Percentiles rank a stretch among this genome's conserved stretches.
phyloP scores from a whole-genome alignment of 371 early-diverging fungal species.

The Apophysomyces trapeziformis region DNA sequence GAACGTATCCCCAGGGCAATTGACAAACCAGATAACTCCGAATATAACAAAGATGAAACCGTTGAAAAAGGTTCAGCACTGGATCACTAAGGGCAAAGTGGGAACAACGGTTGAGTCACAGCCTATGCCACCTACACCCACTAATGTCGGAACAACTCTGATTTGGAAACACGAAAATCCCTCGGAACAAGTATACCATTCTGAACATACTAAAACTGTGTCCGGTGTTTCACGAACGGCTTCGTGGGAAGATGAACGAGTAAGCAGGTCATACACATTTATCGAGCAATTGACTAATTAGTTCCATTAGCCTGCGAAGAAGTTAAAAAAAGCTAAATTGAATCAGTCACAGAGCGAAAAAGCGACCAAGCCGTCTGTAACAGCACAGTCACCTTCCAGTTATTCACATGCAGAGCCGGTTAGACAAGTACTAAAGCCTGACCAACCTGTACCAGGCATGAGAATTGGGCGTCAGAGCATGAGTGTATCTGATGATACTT shows the following conservation, averaged over 20 bases:
- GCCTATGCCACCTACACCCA: conserved; percentile 14
- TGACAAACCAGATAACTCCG: not conserved
- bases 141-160: conserved; percentile 14
- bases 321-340: not conserved
- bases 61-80: conserved; percentile 34
- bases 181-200: not conserved
- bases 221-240: conserved; percentile 1
- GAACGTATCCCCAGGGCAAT: not conserved
- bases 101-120: conserved; percentile 9
- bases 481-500: conserved; percentile 14
- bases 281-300: not conserved
- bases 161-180: conserved; percentile 15
- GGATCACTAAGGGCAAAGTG: conserved; percentile 30
- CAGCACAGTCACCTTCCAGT: not conserved
- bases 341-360: not conserved
- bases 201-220: not conserved
- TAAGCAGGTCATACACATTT: not conserved
- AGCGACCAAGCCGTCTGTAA: not conserved
- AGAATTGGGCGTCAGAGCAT: conserved; percentile 10
- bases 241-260: conserved; percentile 6
- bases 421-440: conserved; percentile 5
- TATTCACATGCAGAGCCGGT: not conserved
- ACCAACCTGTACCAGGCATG: conserved; percentile 8
- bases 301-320: not conserved
- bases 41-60: conserved; percentile 20